phyloP scores from a whole-genome alignment of 345 rosid species.

The Erodium maritimum region DNA sequence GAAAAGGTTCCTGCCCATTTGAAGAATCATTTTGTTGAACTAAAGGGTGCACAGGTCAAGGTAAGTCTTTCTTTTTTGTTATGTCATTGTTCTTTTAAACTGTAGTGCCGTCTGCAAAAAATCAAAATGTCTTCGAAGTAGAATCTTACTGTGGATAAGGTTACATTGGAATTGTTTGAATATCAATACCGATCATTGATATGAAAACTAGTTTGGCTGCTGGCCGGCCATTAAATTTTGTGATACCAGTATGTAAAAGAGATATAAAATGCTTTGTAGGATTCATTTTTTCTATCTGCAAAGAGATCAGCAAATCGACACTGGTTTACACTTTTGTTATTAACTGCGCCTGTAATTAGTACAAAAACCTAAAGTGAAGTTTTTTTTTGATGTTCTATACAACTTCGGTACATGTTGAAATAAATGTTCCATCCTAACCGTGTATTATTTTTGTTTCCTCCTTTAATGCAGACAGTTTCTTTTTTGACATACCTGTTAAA shows the following conservation, averaged over 20 bases:
- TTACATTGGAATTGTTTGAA: too few relatives aligned
- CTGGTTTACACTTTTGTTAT: too few relatives aligned
- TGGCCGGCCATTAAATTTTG: too few relatives aligned
- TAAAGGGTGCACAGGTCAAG: conserved; percentile 99
- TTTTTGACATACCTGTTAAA: conserved; percentile 90
- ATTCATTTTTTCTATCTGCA: conserved; percentile 1
- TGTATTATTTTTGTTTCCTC: conserved; percentile 15
- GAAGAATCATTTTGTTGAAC: conserved; percentile 78
- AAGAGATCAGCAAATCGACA: too few relatives aligned
- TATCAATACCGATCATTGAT: too few relatives aligned
- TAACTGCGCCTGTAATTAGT: background rate
- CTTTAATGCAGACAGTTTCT: conserved; percentile 79
- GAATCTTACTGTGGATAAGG: background rate
- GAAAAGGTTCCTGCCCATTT: conserved; percentile 80
- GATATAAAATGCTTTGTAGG: too few relatives aligned
- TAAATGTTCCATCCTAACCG: background rate
- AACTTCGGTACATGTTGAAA: background rate
- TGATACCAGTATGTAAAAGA: too few relatives aligned
- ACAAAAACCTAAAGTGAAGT: background rate
- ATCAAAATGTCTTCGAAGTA: conserved; percentile 1
- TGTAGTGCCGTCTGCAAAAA: background rate
- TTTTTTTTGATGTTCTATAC: background rate
- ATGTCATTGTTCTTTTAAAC: background rate
- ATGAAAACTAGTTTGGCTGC: too few relatives aligned
- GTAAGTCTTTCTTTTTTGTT: conserved; percentile 23